Evolutionary conservation across 164 flowering plant species (phyloP).

Genomic region (Annona cherimola): DNA sequence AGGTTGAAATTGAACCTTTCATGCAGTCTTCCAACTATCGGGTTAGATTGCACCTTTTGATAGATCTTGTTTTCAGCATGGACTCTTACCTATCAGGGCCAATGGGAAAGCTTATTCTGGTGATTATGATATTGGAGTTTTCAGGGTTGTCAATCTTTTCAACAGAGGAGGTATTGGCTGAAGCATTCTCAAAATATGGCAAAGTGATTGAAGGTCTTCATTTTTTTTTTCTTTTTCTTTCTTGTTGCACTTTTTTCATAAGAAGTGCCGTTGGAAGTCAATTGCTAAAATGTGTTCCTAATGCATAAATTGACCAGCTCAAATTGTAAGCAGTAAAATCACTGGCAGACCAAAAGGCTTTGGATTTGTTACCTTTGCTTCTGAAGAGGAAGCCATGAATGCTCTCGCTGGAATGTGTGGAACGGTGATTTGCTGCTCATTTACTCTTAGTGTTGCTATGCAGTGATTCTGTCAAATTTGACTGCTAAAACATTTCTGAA

Average conservation of each 20-base stretch:
- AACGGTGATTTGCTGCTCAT: constrained; percentile 39
- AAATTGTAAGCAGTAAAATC: constrained; percentile 58
- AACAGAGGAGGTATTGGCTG: constrained; percentile 54
- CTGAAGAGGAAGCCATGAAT: constrained; percentile 69
- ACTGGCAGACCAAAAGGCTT: constrained; percentile 82
- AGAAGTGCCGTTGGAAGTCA: background rate
- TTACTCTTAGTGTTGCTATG: background rate
- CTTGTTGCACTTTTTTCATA: background rate
- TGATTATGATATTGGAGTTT: constrained; percentile 1
- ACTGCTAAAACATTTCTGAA: background rate
- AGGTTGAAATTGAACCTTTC: background rate
- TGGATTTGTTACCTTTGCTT: constrained; percentile 87
- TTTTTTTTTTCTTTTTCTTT: background rate
- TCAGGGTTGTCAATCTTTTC: constrained; percentile 81
- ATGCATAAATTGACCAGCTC: constrained; percentile 38
- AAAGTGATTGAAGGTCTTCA: constrained; percentile 73
- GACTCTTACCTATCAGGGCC: background rate
- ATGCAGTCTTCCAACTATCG: background rate
- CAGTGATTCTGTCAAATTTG: background rate
- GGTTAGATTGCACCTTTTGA: background rate
- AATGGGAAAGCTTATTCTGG: too few relatives aligned
- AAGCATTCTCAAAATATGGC: constrained; percentile 76
- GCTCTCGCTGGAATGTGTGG: constrained; percentile 74
- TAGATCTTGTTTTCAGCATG: background rate
- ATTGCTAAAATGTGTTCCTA: background rate